Evolutionary conservation across 179 eudicot genomes (phyloP).

Genomic region (Corrigiola litoralis): DNA sequence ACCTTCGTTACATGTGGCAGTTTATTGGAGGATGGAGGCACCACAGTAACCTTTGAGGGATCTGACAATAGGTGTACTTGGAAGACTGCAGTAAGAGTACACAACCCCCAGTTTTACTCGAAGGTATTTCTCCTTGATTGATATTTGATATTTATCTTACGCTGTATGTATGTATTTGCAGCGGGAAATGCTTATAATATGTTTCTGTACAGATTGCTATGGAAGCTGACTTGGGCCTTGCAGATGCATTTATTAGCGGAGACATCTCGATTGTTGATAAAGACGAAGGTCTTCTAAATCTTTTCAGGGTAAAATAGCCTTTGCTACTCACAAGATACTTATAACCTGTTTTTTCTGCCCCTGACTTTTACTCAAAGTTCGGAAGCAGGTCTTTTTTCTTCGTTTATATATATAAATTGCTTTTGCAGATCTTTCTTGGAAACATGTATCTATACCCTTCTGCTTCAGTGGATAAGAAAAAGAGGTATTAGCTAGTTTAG

Average conservation of each 20-base stretch:
- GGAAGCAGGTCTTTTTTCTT: too few relatives aligned
- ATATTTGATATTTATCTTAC: too few relatives aligned
- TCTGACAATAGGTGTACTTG: slow-evolving; percentile 39
- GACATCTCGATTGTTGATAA: slow-evolving; percentile 84
- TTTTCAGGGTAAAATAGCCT: slow-evolving; percentile 61
- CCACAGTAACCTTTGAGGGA: slow-evolving; percentile 60
- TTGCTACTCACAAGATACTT: neutral
- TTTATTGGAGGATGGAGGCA: slow-evolving; percentile 85
- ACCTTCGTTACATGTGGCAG: slow-evolving; percentile 26
- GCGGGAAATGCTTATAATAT: too few relatives aligned
- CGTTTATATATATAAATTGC: too few relatives aligned
- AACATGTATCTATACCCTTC: slow-evolving; percentile 52
- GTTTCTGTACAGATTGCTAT: slow-evolving; percentile 59
- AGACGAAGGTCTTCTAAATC: slow-evolving; percentile 67
- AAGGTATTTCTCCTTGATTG: slow-evolving; percentile 52
- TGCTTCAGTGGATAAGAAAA: slow-evolving; percentile 28
- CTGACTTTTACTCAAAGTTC: neutral
- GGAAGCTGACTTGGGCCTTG: slow-evolving; percentile 94
- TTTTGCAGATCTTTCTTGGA: slow-evolving; percentile 58
- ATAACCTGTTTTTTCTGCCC: neutral
- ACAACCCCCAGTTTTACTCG: slow-evolving; percentile 84
- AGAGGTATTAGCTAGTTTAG: slow-evolving; percentile 37
- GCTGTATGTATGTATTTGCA: too few relatives aligned
- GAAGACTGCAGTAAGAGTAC: slow-evolving; percentile 56
- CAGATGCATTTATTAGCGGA: slow-evolving; percentile 92